These are phyloP conservation scores for Friedmanniomyces endolithicus DNA, from an alignment of 495 filamentous ascomycete genomes.

Conservation along the genomic window DNA sequence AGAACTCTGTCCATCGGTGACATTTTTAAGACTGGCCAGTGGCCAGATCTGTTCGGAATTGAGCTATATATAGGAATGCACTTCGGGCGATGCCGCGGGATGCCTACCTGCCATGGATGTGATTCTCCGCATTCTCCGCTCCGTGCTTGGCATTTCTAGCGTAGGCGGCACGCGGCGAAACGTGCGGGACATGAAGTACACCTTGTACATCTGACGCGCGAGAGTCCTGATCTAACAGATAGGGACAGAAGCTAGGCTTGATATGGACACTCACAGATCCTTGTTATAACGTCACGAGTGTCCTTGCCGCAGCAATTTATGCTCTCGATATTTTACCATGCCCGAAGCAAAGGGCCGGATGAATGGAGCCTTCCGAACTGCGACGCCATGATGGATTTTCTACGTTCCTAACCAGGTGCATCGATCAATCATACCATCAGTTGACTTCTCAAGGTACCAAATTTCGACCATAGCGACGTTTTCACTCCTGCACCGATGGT, in stretches of 20 bases:
- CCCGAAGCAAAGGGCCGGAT: too few relatives aligned
- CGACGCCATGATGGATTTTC: background rate
- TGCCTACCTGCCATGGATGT: background rate
- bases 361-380: background rate
- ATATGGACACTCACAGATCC: background rate
- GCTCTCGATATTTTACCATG: too few relatives aligned
- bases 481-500: too few relatives aligned
- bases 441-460: background rate
- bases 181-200: background rate
- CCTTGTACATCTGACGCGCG: background rate
- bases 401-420: background rate
- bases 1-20: background rate
- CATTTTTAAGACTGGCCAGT: background rate
- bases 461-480: too few relatives aligned
- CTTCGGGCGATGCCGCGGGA: background rate
- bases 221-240: background rate
- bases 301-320: background rate
- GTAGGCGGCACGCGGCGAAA: background rate
- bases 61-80: background rate
- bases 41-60: background rate
- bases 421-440: background rate
- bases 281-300: background rate
- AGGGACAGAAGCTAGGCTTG: background rate
- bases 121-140: background rate
- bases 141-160: background rate